These are phyloP conservation scores for Pelargonium nanum DNA, from an alignment of 345 rosid species.

Conservation along the genomic window DNA sequence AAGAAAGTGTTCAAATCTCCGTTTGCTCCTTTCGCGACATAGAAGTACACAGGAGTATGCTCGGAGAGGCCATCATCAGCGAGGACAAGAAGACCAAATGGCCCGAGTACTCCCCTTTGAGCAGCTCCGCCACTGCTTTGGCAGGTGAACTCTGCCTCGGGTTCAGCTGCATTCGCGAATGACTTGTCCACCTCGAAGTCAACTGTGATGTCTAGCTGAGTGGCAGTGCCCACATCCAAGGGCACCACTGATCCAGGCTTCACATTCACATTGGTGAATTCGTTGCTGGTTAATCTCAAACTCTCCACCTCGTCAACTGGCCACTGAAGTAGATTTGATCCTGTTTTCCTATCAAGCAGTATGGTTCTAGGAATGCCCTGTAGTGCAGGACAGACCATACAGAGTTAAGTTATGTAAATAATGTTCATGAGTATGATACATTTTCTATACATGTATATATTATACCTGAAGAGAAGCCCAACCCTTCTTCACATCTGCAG, in stretches of 20 bases:
- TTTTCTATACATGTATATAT: background rate
- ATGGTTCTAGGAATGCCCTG: conserved; percentile 78
- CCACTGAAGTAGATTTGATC: conserved; percentile 63
- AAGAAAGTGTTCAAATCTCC: conserved; percentile 56
- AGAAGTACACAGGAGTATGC: conserved; percentile 83
- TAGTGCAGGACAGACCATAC: too few relatives aligned
- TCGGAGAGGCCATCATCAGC: conserved; percentile 50
- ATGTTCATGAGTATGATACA: too few relatives aligned
- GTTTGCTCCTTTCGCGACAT: conserved; percentile 44
- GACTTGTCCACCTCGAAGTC: conserved; percentile 56
- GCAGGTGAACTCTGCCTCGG: conserved; percentile 49
- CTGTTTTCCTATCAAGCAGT: conserved; percentile 44
- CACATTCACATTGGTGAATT: conserved; percentile 33
- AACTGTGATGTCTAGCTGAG: conserved; percentile 63
- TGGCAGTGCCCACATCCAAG: conserved; percentile 44
- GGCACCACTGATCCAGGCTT: conserved; percentile 54
- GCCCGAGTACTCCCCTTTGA: conserved; percentile 68
- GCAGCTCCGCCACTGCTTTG: conserved; percentile 37
- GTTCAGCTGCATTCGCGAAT: conserved; percentile 24
- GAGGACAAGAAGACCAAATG: conserved; percentile 77
- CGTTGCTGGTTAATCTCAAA: conserved; percentile 43
- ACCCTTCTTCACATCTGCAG: conserved; percentile 52
- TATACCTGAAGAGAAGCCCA: conserved; percentile 70
- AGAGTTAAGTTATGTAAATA: too few relatives aligned
- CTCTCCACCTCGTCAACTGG: conserved; percentile 70